Conservation (phyloP, 1,284 basidiomycete genomes). For the Moniliophthora roreri region DNA sequence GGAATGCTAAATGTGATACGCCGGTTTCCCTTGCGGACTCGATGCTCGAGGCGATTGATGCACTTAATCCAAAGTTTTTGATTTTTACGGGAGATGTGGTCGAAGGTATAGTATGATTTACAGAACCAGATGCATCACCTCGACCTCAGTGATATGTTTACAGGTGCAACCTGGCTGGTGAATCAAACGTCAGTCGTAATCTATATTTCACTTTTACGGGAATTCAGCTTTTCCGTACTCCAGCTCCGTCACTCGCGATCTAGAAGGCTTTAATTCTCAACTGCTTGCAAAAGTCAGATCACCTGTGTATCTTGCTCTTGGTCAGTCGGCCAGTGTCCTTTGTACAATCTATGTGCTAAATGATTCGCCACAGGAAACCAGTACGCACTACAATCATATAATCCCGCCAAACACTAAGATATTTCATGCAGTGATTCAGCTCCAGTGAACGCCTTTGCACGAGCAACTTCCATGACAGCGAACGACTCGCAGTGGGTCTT, state of each 20-base stretch:
- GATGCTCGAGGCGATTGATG: slow-evolving; percentile 45
- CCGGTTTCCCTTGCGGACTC: slow-evolving; percentile 46
- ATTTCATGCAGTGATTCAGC: slow-evolving; percentile 41
- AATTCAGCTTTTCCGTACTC: slow-evolving; percentile 1
- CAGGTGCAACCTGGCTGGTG: slow-evolving; percentile 48
- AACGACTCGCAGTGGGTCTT: slow-evolving; percentile 47
- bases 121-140: neutral
- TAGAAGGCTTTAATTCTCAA: slow-evolving; percentile 43
- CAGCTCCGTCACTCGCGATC: slow-evolving; percentile 41
- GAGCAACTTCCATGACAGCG: slow-evolving; percentile 33
- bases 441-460: slow-evolving; percentile 49
- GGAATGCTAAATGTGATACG: slow-evolving; percentile 50
- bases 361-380: slow-evolving; percentile 42
- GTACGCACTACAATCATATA: slow-evolving; percentile 33
- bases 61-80: slow-evolving; percentile 42
- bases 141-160: neutral
- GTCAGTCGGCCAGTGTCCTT: slow-evolving; percentile 24
- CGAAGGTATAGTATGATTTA: slow-evolving; percentile 39
- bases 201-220: neutral
- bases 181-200: slow-evolving; percentile 34
- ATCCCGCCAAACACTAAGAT: too few species aligned
- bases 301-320: slow-evolving; percentile 46
- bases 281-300: slow-evolving; percentile 36
- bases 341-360: neutral
- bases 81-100: slow-evolving; percentile 66